phyloP scores from a whole-genome alignment of 2,329 filamentous ascomycete genomes.

The Diplodia sapinea region DNA sequence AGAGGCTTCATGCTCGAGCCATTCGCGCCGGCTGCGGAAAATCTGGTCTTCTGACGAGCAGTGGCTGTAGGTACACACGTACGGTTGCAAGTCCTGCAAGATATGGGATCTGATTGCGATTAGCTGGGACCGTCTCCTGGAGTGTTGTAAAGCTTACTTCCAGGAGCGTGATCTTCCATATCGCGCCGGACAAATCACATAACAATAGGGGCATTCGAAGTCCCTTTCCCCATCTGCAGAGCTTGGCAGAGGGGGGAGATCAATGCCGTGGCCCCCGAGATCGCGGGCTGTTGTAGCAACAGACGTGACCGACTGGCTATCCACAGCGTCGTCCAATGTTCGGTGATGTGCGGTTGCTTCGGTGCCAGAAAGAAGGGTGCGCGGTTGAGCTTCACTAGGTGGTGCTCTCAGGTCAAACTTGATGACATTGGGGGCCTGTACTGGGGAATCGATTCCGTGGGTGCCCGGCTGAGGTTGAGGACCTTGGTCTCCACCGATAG shows the following conservation, averaged over 20 bases:
- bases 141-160: conserved; percentile 33
- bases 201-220: conserved; percentile 49
- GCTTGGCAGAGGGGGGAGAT: conserved; percentile 44
- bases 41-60: conserved; percentile 41
- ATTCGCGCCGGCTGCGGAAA: conserved; percentile 47
- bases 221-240: conserved; percentile 43
- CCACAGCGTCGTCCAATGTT: conserved; percentile 46
- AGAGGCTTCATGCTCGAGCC: conserved; percentile 45
- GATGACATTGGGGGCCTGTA: not conserved
- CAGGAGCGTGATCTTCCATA: conserved; percentile 44
- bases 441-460: not conserved
- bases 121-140: not conserved
- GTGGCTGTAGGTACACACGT: conserved; percentile 45
- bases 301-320: conserved; percentile 46
- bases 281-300: conserved; percentile 47
- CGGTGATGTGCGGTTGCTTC: conserved; percentile 47
- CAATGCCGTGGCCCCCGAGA: conserved; percentile 42
- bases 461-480: not conserved
- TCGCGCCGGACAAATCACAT: conserved; percentile 47
- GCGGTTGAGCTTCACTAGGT: conserved; percentile 43
- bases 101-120: conserved; percentile 39
- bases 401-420: conserved; percentile 32
- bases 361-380: conserved; percentile 46
- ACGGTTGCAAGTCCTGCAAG: conserved; percentile 47
- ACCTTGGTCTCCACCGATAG: too few relatives aligned